phyloP scores from a whole-genome alignment of 2,329 filamentous ascomycete genomes.

The Myriosclerotinia duriaeana region DNA sequence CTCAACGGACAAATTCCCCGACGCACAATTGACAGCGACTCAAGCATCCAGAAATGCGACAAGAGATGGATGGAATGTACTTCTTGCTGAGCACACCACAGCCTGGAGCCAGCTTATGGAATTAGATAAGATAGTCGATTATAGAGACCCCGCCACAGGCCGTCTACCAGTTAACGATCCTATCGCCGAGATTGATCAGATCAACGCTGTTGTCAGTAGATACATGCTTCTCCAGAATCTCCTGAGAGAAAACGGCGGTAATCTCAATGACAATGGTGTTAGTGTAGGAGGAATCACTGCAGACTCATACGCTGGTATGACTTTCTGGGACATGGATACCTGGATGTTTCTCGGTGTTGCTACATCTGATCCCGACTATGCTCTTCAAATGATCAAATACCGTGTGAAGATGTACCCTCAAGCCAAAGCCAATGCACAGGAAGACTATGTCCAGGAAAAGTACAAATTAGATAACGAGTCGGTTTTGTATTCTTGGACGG shows the following conservation, averaged over 20 bases:
- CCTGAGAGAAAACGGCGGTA: constrained; percentile 43
- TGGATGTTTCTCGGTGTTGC: constrained; percentile 53
- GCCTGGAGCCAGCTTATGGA: constrained; percentile 40
- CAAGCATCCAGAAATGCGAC: constrained; percentile 43
- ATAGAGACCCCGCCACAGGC: constrained; percentile 53
- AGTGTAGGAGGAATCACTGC: constrained; percentile 62
- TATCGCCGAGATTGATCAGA: constrained; percentile 42
- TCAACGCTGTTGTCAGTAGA: constrained; percentile 48
- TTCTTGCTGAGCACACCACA: constrained; percentile 23
- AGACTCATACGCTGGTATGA: constrained; percentile 61
- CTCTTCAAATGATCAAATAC: constrained; percentile 62
- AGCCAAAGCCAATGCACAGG: constrained; percentile 30
- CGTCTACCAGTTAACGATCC: constrained; percentile 41
- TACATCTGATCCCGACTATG: constrained; percentile 58
- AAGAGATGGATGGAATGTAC: constrained; percentile 23
- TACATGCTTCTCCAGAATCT: constrained; percentile 53
- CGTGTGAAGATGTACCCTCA: constrained; percentile 51
- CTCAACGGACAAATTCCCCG: constrained; percentile 59
- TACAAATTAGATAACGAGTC: constrained; percentile 26
- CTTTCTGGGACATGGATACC: constrained; percentile 40
- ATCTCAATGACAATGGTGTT: constrained; percentile 59
- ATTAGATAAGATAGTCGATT: constrained; percentile 45
- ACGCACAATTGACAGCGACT: constrained; percentile 49
- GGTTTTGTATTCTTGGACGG: constrained; percentile 30
- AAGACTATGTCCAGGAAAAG: constrained; percentile 25